A percentile compares a stretch with the other conserved stretches of the same genome.
Conservation (phyloP, 2,329 filamentous ascomycete genomes). For the Stagonosporopsis tanaceti region DNA sequence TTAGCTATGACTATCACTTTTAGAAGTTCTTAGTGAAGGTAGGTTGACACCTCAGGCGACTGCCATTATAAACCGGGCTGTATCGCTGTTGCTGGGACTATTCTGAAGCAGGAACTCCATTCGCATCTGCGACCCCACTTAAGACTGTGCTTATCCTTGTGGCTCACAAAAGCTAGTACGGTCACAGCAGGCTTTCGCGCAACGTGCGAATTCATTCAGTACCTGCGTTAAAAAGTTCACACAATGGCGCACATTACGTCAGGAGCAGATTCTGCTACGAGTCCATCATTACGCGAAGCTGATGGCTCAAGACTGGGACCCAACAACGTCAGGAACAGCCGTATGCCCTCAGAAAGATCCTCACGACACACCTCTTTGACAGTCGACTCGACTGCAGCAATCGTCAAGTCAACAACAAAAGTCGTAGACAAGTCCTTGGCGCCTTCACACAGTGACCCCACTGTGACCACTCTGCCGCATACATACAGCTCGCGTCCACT, state of each 20-base stretch:
- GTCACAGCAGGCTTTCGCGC: background rate
- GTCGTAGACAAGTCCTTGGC: background rate
- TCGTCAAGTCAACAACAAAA: slow-evolving; percentile 1
- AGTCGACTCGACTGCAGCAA: slow-evolving; percentile 6
- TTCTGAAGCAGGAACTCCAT: slow-evolving; percentile 1
- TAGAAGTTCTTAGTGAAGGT: background rate
- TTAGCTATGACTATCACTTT: slow-evolving; percentile 3
- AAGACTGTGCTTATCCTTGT: background rate
- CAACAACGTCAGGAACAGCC: background rate
- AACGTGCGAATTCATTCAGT: background rate
- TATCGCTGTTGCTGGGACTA: slow-evolving; percentile 3
- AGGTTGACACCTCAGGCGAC: slow-evolving; percentile 4
- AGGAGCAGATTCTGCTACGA: slow-evolving; percentile 4
- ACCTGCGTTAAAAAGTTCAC: background rate
- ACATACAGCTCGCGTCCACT: background rate
- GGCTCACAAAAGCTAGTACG: background rate
- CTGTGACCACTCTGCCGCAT: background rate
- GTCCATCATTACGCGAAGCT: background rate
- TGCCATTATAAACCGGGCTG: slow-evolving; percentile 2
- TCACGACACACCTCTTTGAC: slow-evolving; percentile 17
- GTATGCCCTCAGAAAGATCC: slow-evolving; percentile 10
- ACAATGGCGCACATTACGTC: slow-evolving; percentile 2
- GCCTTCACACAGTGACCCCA: background rate
- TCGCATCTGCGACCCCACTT: slow-evolving; percentile 2
- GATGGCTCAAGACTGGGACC: background rate